phyloP scores from a whole-genome alignment of 2,329 filamentous ascomycete species.

The Thielaviopsis ethacetica region DNA sequence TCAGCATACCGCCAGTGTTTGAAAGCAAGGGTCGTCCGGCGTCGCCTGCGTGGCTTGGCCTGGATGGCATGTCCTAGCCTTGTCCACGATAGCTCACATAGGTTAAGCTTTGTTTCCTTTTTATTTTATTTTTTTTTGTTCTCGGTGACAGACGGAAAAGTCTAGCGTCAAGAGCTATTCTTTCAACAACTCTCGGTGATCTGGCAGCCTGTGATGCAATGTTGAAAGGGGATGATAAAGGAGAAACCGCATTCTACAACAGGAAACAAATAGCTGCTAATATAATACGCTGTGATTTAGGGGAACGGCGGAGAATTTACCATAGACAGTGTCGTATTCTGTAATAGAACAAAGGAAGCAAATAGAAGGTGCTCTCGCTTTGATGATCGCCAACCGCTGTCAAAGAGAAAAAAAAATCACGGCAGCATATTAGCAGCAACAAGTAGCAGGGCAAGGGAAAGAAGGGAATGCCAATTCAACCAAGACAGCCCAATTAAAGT shows the following conservation, averaged over 20 bases:
- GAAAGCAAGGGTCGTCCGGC: not conserved
- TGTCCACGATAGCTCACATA: not conserved
- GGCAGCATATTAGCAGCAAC: no score
- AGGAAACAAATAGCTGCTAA: not conserved
- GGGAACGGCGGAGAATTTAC: not conserved
- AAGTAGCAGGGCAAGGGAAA: not conserved
- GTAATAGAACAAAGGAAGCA: not conserved
- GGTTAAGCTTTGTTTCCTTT: not conserved
- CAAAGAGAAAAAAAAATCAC: not conserved
- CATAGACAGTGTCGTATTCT: not conserved
- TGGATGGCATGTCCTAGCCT: not conserved
- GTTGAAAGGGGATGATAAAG: not conserved
- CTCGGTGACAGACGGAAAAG: not conserved
- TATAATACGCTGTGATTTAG: not conserved
- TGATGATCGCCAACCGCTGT: not conserved
- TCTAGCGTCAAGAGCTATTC: not conserved
- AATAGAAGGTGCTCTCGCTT: not conserved
- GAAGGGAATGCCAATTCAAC: not conserved
- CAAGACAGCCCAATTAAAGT: not conserved
- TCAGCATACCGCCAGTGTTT: not conserved
- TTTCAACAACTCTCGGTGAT: no score
- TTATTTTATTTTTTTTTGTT: not conserved
- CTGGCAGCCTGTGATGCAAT: no score
- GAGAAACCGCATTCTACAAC: not conserved
- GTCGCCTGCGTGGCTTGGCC: not conserved